phyloP scores from a whole-genome alignment of 2,329 filamentous ascomycete genomes.

The Pseudogymnoascus sp. region DNA sequence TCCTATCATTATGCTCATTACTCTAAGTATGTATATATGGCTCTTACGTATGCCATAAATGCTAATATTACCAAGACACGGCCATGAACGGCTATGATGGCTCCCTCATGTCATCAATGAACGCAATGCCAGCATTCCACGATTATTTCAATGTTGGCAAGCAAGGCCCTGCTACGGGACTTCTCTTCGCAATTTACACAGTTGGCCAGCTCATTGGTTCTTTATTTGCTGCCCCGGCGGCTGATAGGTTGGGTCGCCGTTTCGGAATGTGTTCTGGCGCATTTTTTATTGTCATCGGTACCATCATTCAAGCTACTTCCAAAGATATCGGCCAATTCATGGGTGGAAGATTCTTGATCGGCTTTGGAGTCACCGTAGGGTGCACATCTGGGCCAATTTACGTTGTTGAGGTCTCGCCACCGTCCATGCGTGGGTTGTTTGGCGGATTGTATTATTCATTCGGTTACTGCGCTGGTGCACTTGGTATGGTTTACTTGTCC shows the following conservation, averaged over 20 bases:
- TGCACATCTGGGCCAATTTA: conserved; percentile 19
- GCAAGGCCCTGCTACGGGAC: not conserved
- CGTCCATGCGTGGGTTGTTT: conserved; percentile 22
- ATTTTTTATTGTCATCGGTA: conserved; percentile 20
- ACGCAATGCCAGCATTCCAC: conserved; percentile 38
- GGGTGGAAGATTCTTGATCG: conserved; percentile 18
- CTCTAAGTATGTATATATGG: not conserved
- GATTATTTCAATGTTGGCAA: conserved; percentile 1
- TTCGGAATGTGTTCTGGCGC: conserved; percentile 18
- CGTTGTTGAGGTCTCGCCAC: conserved; percentile 23
- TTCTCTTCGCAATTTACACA: conserved; percentile 12
- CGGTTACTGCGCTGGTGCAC: conserved; percentile 17
- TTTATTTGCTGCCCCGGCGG: conserved; percentile 10
- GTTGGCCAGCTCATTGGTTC: conserved; percentile 16
- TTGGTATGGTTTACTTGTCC: conserved; percentile 1
- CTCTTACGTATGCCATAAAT: not conserved
- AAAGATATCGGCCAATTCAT: conserved; percentile 15
- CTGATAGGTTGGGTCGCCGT: conserved; percentile 21
- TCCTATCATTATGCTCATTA: not conserved
- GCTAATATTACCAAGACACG: not conserved
- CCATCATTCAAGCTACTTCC: conserved; percentile 19
- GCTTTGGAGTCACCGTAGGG: conserved; percentile 18
- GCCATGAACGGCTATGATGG: not conserved
- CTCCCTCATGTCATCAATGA: conserved; percentile 42
- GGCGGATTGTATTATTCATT: conserved; percentile 21